Percentiles rank a stretch among this genome's conserved stretches.
phyloP scores from a whole-genome alignment of 257 asterid species.

The Przewalskia tangutica region DNA sequence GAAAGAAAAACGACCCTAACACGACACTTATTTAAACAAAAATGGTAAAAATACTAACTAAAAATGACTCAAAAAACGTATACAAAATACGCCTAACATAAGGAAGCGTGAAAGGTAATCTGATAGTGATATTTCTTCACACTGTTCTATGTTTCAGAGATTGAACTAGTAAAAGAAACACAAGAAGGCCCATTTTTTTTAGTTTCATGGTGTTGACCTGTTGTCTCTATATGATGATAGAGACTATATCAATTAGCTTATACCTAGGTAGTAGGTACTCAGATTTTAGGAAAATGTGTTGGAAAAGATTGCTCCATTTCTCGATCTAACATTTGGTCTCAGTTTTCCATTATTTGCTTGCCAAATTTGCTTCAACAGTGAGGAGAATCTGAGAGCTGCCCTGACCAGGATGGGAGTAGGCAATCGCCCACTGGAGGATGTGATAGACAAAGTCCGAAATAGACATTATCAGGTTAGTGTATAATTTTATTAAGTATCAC shows the following conservation, averaged over 20 bases:
- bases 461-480: constrained; percentile 77
- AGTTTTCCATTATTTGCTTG: neutral
- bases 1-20: too few species aligned
- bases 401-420: constrained; percentile 74
- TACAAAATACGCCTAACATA: too few species aligned
- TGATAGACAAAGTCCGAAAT: constrained; percentile 68
- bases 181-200: neutral
- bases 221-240: neutral
- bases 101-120: neutral
- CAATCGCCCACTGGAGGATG: constrained; percentile 63
- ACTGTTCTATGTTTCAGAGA: neutral
- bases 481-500: neutral
- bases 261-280: neutral
- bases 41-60: too few species aligned
- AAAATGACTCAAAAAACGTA: too few species aligned
- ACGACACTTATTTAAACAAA: too few species aligned
- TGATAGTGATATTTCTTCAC: neutral
- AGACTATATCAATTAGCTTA: neutral
- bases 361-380: constrained; percentile 43
- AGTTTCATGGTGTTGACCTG: neutral
- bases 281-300: neutral
- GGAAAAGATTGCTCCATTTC: neutral
- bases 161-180: neutral
- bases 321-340: neutral
- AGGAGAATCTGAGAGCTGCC: constrained; percentile 85